A percentile compares a stretch with the other conserved stretches of the same genome.
Evolutionary conservation across 345 rosid species (phyloP).

Genomic region (Eucalyptus sp.): DNA sequence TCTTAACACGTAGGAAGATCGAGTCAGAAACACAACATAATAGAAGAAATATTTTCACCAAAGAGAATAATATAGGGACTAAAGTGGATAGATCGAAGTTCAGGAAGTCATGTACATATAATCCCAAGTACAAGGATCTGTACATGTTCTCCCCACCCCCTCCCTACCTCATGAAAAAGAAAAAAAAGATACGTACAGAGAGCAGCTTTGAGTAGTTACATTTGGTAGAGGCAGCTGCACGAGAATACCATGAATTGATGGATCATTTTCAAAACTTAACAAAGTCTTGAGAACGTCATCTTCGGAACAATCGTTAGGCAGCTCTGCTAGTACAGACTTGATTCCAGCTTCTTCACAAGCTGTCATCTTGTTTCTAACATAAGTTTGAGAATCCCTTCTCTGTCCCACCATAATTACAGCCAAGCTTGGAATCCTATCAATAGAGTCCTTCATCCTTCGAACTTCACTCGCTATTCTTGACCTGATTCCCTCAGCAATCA

Average conservation of each 20-base stretch:
- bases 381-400: constrained; percentile 70
- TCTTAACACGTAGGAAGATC: not conserved
- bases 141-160: not conserved
- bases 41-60: not conserved
- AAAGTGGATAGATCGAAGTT: not conserved
- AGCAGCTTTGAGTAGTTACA: constrained; percentile 34
- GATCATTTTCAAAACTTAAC: constrained; percentile 40
- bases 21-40: not conserved
- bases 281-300: constrained; percentile 33
- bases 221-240: constrained; percentile 93
- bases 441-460: constrained; percentile 53
- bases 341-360: constrained; percentile 88
- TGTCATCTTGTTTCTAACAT: constrained; percentile 70
- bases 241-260: constrained; percentile 76
- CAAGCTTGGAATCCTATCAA: constrained; percentile 77
- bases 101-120: not conserved
- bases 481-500: constrained; percentile 66
- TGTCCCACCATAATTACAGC: constrained; percentile 76
- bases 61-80: not conserved
- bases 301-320: constrained; percentile 53
- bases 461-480: constrained; percentile 46
- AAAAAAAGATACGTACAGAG: not conserved
- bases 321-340: constrained; percentile 46
- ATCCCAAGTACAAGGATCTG: not conserved
- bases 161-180: not conserved